Evolutionary conservation across 129 eudicot species (phyloP), one percentile per base, ranked within the genome.

Genomic region (Erigeron canadensis): DNA sequence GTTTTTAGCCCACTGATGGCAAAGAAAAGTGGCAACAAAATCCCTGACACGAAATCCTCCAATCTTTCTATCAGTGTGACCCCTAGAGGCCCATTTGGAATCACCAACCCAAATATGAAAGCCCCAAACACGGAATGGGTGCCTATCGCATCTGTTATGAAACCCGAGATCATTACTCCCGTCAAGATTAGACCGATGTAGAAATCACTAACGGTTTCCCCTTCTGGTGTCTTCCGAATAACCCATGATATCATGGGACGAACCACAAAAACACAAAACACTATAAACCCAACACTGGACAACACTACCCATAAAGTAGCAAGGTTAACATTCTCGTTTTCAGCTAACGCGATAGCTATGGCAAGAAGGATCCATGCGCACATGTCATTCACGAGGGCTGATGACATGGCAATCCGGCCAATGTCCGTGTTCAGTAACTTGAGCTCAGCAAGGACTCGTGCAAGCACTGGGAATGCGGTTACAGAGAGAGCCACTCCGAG

Each of bases 101-200:
- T 91, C 50, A 86, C 72, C 34, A 91, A 57, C 6, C 97, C 96
- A 4, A 86, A 91, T n/a, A 91, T 91, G 22, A 86, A 91, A 0
- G 97, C 97, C 3, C 96, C 96, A 44, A 91, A 91, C 43, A 91
- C 91, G 6, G 94, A 86, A 54, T 91, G 96, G 11, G 94, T 91
- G 0, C 97, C 96, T 11, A 88, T 79, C 10, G 94, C 91, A 75
- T 91, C 96, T 0, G 96, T 91, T 23, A 91, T 82, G 72, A 91
- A 91, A 6, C 96, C 94, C 1, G 87, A 79, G 19, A 91, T 75
- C 96, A 92, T 86, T 23, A 89, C 96, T 4, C 98, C 96, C 0
- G 98, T 89, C 42, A 85, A 91, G 63, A 86, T 86, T 10, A 88
- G 40, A 58, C 91, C 82, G 8, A 86, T 77, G 70, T 79, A 55